Evolutionary conservation across 192 early-diverging fungal genomes (phyloP).

Genomic region (Entomortierella chlamydospora): DNA sequence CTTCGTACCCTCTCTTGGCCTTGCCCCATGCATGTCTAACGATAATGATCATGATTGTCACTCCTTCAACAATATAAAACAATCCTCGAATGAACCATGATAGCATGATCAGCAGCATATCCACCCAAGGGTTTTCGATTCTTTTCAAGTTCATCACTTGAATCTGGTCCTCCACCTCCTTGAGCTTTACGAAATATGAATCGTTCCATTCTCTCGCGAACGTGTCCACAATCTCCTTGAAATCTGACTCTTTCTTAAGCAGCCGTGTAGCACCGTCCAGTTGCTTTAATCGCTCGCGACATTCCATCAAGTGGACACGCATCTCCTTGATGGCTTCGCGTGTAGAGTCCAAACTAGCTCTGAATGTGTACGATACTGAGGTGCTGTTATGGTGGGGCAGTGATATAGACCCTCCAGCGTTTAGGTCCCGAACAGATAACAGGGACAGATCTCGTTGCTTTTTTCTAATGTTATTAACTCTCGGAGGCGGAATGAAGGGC

Average conservation of each 20-base stretch:
- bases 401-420: constrained; percentile 15
- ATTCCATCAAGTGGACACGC: constrained; percentile 29
- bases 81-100: constrained; percentile 50
- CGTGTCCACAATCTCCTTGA: constrained; percentile 49
- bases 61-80: constrained; percentile 48
- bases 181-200: constrained; percentile 46
- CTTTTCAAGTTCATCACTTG: constrained; percentile 51
- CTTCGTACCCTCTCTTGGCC: constrained; percentile 40
- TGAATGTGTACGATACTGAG: constrained; percentile 16
- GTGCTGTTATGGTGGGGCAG: constrained; percentile 12
- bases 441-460: constrained; percentile 24
- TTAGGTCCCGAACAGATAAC: constrained; percentile 4
- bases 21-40: constrained; percentile 35
- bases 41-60: constrained; percentile 52
- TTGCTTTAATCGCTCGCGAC: constrained; percentile 28
- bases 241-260: constrained; percentile 31
- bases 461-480: constrained; percentile 13
- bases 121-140: constrained; percentile 55
- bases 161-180: constrained; percentile 53
- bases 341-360: constrained; percentile 25
- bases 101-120: constrained; percentile 51
- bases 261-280: constrained; percentile 32
- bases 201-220: constrained; percentile 52
- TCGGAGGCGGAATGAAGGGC: neutral
- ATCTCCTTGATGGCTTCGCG: constrained; percentile 39